Evolutionary conservation across 2,329 filamentous ascomycete species (phyloP), one percentile per base, ranked within the genome.

Genomic region (Fusarium brachygibbosum): DNA sequence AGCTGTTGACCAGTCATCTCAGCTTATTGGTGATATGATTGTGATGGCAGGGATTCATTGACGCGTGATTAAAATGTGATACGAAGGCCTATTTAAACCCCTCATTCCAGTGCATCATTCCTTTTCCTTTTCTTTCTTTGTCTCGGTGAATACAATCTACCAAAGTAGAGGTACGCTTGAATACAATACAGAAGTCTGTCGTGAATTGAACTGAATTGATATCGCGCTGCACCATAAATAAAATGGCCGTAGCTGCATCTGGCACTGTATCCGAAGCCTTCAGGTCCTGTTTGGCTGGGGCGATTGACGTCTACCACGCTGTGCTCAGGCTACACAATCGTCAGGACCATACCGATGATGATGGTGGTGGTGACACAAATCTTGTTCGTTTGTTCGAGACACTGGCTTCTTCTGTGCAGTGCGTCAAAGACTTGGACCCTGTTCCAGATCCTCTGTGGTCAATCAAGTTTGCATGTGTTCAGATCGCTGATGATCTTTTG

Each of bases 181-280:
- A 10, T 28, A 38, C 11, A 16, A 19, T 46, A 29, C 13, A 3
- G 19, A 13, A 32, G 29, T 46, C n/a, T 28, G n/a, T 46, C 19
- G 14, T 38, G 34, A 10, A 19, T 25, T 25, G 6, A n/a, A 32
- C 11, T 38, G 3, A 35, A 55, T 6, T 38, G 37, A 62, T 21
- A 35, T 45, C 52, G 21, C 44, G 17, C 42, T 68, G 49, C 71
- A 52, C 70, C 67, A 67, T 35, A 76, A 77, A 76, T 77, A 76
- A 76, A 76, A 77, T 78, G 76, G 73, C 68, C 31, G 61, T 69
- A 70, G 50, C 38, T 44, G 50, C 50, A 53, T 29, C 31, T 45
- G 62, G 53, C 38, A 46, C 34, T 40, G 29, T 58, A 25, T 51
- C 48, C 10, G 63, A 66, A 41, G 44, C 63, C 23, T 23, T 75